Evolutionary conservation across 768 basidiomycete species (phyloP), one percentile per base, ranked within the genome.

Genomic region (Kwoniella sp.): DNA sequence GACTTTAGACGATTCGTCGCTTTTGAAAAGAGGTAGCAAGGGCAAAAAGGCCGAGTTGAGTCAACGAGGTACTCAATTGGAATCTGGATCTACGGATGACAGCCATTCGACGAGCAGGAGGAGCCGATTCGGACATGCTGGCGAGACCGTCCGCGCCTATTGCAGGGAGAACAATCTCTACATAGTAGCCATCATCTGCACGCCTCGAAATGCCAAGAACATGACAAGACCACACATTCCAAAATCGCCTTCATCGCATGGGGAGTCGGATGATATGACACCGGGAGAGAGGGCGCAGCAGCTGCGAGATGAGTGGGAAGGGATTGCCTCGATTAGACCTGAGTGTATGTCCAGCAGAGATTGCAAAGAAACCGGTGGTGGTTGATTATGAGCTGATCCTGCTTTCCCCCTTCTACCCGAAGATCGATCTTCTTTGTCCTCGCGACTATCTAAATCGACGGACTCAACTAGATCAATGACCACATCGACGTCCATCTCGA

Each of bases 121-220:
- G 34, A 38, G 17, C 13, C 34, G 67, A 48, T 73, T 71, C 52
- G 51, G 58, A 17, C 75, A 74, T 68, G 73, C 75, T 17, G 68
- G 71, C 15, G 73, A 76, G 28, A 74, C 75, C n/a, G 68, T 76
- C 37, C 22, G 71, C 23, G 71, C 69, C 1, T 76, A 76, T 48
- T 69, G 68, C 38, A 41, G 50, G n/a, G 75, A 76, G 23, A 72
- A 73, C 48, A 23, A 56, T 7, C 48, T 76, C 31, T 45, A 12
- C 22, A 57, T 76, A 1, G 69, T 71, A 3, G 69, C 70, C 22
- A 65, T 76, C 25, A 61, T 76, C n/a, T 74, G 71, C 55, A 68
- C 67, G 3, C 30, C 66, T 31, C 47, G 66, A 23, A 37, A 50
- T 38, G 25, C 57, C 15, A 54, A 60, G 29, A 28, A 15, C 5